Evolutionary conservation across 345 rosid genomes (phyloP).

Genomic region (Salix purpurea): DNA sequence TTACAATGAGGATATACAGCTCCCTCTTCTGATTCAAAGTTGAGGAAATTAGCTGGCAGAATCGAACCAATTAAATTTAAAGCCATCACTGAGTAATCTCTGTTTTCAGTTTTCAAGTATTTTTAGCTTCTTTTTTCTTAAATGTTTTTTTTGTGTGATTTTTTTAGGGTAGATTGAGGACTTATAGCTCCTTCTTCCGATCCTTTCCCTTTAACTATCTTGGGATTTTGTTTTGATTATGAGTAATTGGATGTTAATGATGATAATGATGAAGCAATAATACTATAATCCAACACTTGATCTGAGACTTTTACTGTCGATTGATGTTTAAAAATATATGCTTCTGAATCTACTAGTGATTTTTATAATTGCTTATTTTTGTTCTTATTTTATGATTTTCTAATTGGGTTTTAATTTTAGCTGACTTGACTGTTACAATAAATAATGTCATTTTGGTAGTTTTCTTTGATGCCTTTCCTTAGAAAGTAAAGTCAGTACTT

Average conservation of each 20-base stretch:
- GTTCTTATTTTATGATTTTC: too few relatives aligned
- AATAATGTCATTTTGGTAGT: too few relatives aligned
- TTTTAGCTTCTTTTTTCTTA: too few relatives aligned
- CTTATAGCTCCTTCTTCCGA: conserved; percentile 60
- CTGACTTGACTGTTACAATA: too few relatives aligned
- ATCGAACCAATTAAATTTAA: conserved; percentile 50
- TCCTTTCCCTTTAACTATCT: neutral
- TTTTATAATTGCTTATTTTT: too few relatives aligned
- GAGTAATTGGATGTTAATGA: conserved; percentile 5
- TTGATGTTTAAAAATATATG: conserved; percentile 26
- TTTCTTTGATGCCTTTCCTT: too few relatives aligned
- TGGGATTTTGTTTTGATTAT: neutral
- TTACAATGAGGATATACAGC: conserved; percentile 54
- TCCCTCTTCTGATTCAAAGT: conserved; percentile 55
- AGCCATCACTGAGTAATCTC: conserved; percentile 56
- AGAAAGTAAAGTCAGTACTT: too few relatives aligned
- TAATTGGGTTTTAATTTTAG: too few relatives aligned
- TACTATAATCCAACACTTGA: conserved; percentile 62
- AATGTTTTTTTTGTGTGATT: neutral
- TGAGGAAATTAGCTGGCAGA: conserved; percentile 62
- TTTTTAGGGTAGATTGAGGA: conserved; percentile 36
- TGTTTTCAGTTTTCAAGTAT: neutral
- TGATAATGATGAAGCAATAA: conserved; percentile 41
- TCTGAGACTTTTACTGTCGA: conserved; percentile 41
- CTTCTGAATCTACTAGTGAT: conserved; percentile 46